Evolutionary conservation across 2,329 filamentous ascomycete genomes (phyloP).

Genomic region (Aspergillus hortae): DNA sequence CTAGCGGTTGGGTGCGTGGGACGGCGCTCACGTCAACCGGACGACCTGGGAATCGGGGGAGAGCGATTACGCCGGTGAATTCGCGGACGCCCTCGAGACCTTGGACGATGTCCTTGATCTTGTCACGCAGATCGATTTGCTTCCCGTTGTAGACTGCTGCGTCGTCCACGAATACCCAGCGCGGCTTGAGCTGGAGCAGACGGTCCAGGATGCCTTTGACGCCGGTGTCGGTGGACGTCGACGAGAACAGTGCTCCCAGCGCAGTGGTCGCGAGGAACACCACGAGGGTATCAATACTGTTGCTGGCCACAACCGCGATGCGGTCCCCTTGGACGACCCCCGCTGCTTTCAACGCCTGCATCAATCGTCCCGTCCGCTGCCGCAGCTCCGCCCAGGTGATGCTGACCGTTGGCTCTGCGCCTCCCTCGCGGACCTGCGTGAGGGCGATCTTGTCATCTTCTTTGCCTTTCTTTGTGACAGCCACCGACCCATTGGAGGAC

Average conservation of each 20-base stretch:
- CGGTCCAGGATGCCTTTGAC: constrained; percentile 73
- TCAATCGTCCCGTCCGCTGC: constrained; percentile 54
- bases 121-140: constrained; percentile 64
- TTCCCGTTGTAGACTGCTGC: constrained; percentile 76
- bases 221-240: constrained; percentile 78
- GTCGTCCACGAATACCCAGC: constrained; percentile 81
- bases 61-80: constrained; percentile 62
- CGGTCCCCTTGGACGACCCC: constrained; percentile 71
- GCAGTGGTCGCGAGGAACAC: constrained; percentile 68
- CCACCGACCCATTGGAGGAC: constrained; percentile 38
- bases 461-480: constrained; percentile 56
- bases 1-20: constrained; percentile 41
- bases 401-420: constrained; percentile 35
- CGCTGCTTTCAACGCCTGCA: constrained; percentile 62
- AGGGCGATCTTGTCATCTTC: constrained; percentile 68
- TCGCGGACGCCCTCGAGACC: constrained; percentile 60
- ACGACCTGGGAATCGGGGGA: constrained; percentile 59
- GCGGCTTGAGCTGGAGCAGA: constrained; percentile 69
- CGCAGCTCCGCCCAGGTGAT: constrained; percentile 68
- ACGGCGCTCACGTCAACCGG: constrained; percentile 59
- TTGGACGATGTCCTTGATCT: constrained; percentile 64
- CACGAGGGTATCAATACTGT: constrained; percentile 69
- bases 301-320: constrained; percentile 70
- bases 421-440: constrained; percentile 57
- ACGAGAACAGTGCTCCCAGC: constrained; percentile 72